Evolutionary conservation across 805 yeast species (phyloP), one percentile per base, ranked within the genome.

Genomic region (Metschnikowia drakensbergensis): DNA sequence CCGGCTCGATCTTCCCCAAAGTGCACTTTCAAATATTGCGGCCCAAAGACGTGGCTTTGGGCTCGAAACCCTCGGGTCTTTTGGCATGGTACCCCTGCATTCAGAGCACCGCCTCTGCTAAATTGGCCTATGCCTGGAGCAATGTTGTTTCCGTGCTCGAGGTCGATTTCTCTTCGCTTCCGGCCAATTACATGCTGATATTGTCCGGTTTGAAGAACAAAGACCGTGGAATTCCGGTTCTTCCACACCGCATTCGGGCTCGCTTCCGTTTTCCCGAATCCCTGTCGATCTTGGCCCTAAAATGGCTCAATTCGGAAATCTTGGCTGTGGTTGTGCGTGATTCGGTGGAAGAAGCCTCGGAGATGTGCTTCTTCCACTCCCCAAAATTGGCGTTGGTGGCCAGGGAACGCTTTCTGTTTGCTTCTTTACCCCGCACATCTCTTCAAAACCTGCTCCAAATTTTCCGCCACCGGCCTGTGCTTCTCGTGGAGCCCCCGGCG

Each of bases 81-180:
- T 58, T 83, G 6, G 64, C 77, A 11, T 85, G 92, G 94, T 83
- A 71, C 54, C 94, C 94, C 0, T 63, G 71, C 46, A 63, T 68
- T 53, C 37, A 37, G 22, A 10, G 33, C 28, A 39, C 26, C 6
- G 26, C 56, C 32, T 60, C 56, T 55, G 58, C 88, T 0, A 66
- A 74, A 50, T 62, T 88, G 37, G 91, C 86, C 0, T 86, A 83
- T 54, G 72, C 86, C 34, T 86, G 89, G 86, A 71, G 80, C n/a
- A 81, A 82, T 50, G 69, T 73, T 6, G 57, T 87, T 46, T 80
- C 82, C 0, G 58, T 88, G 1, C 54, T 83, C 6, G 84, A 83
- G 47, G 63, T 84, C 2, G 64, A 61, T 17, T 62, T 70, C 46
- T 70, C 69, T 9, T 60, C 65, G 5, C 62, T 69, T 10, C 71